phyloP scores from a whole-genome alignment of 768 basidiomycete species.

The Leccinum broughii region DNA sequence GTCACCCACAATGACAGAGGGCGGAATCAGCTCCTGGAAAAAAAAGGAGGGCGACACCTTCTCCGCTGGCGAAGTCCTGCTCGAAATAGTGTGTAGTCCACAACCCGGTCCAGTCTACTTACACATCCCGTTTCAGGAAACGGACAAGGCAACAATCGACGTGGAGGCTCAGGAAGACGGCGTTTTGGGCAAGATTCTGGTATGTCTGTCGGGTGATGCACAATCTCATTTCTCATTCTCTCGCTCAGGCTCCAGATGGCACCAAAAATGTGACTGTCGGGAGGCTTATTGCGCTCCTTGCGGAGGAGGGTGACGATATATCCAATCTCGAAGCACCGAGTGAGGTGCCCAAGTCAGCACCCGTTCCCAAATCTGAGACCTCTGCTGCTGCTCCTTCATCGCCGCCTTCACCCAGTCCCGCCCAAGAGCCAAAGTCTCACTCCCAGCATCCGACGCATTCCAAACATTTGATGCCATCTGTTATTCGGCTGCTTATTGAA shows the following conservation, averaged over 20 bases:
- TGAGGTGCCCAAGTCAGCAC: slow-evolving; percentile 30
- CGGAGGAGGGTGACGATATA: slow-evolving; percentile 95
- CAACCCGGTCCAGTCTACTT: background rate
- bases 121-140: slow-evolving; percentile 56
- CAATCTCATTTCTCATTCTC: background rate
- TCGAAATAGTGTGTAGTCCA: slow-evolving; percentile 74
- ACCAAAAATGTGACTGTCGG: slow-evolving; percentile 86
- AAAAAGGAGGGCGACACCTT: slow-evolving; percentile 82
- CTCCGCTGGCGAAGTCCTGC: slow-evolving; percentile 75
- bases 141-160: slow-evolving; percentile 95
- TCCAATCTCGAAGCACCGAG: slow-evolving; percentile 63
- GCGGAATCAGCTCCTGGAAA: slow-evolving; percentile 91
- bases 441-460: slow-evolving; percentile 46
- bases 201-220: slow-evolving; percentile 38
- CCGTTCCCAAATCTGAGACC: slow-evolving; percentile 23
- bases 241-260: slow-evolving; percentile 65
- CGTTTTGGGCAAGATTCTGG: slow-evolving; percentile 89
- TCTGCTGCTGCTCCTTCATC: slow-evolving; percentile 22
- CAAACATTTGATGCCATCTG: slow-evolving; percentile 87
- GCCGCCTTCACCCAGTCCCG: slow-evolving; percentile 23
- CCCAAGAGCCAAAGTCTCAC: slow-evolving; percentile 35
- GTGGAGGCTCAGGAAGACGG: slow-evolving; percentile 99
- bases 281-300: slow-evolving; percentile 85
- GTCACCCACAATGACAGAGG: slow-evolving; percentile 97
- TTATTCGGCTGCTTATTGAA: slow-evolving; percentile 73